Base-by-base conservation (phyloP, 2,329 filamentous ascomycete species). In the Aspergillus versicolor region DNA sequence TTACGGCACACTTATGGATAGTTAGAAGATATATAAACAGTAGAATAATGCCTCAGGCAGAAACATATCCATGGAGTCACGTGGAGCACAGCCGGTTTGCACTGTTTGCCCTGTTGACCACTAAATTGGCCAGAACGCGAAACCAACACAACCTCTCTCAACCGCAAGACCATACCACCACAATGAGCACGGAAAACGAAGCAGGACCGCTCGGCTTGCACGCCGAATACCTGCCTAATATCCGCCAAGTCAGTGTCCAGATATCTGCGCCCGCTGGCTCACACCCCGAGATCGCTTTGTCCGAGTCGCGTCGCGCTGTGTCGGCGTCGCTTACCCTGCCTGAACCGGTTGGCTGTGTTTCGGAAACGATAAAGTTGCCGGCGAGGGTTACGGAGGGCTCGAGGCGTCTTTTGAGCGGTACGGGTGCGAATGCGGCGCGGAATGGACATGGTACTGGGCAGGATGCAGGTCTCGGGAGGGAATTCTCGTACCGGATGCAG, bases 201-300 rank as follows among this genome's bases (percentile, higher is more conserved):
- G 15, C 43, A 30, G 43, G 24, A 4, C n/a, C 24, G 5, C 49
- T 79, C 2, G 52, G 75, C 42, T 73, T 87, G 13, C 86, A 87
- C 61, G 82, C 84, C 22, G 85, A 88, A 68, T 77, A 85, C 15
- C 73, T 87, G 38, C 77, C 83, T 37, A 81, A 87, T 61, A 85
- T 87, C 60, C 81, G 82, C 42, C 84, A 85, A 58, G 74, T 86
- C 42, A 83, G 82, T 3, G 74, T 87, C 15, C 81, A 84, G 62
- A 79, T 82, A 2, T 82, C 80, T 2, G 70, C 85, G 5, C 72
- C 69, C 2, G 49, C 58, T 42, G 52, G 46, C 15, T 41, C 62
- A 3, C 30, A 61, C 19, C 47, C 52, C 37, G 45, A 63, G 6
- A 66, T 73, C 45, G 65, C 63, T n/a, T 61, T 77, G 6, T 71